A percentile compares a stretch with the other conserved stretches of the same genome.
Evolutionary conservation across 306 rosid species (phyloP).

Genomic region (Purshia tridentata): DNA sequence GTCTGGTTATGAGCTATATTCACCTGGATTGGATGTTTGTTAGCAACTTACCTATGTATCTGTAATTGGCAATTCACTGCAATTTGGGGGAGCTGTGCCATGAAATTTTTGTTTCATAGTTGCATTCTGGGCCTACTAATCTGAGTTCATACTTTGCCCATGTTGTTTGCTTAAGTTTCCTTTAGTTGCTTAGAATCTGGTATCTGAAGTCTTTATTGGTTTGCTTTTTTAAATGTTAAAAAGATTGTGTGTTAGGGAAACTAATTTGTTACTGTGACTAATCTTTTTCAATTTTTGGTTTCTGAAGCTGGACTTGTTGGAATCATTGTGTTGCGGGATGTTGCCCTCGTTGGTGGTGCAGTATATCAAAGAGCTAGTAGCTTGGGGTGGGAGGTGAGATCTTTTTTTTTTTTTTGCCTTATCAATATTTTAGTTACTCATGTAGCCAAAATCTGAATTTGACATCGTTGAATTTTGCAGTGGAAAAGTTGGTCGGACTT

Average conservation of each 20-base stretch:
- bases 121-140: neutral
- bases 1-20: neutral
- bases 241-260: neutral
- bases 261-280: slow-evolving; percentile 10
- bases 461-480: slow-evolving; percentile 35
- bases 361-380: slow-evolving; percentile 68
- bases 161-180: neutral
- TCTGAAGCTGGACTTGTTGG: slow-evolving; percentile 88
- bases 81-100: neutral
- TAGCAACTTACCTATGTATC: neutral
- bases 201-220: neutral
- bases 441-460: slow-evolving; percentile 21
- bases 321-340: slow-evolving; percentile 78
- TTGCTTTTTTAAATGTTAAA: neutral
- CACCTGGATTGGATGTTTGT: neutral
- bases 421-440: neutral
- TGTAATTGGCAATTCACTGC: neutral
- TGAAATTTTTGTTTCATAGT: neutral
- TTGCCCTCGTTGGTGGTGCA: slow-evolving; percentile 79
- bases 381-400: slow-evolving; percentile 80
- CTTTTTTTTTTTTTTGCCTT: neutral
- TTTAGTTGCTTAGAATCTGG: neutral
- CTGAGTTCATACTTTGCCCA: neutral
- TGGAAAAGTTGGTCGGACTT: slow-evolving; percentile 83
- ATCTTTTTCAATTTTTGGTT: slow-evolving; percentile 23